Evolutionary conservation across 306 rosid species (phyloP).

Genomic region (Quercus agrifolia): DNA sequence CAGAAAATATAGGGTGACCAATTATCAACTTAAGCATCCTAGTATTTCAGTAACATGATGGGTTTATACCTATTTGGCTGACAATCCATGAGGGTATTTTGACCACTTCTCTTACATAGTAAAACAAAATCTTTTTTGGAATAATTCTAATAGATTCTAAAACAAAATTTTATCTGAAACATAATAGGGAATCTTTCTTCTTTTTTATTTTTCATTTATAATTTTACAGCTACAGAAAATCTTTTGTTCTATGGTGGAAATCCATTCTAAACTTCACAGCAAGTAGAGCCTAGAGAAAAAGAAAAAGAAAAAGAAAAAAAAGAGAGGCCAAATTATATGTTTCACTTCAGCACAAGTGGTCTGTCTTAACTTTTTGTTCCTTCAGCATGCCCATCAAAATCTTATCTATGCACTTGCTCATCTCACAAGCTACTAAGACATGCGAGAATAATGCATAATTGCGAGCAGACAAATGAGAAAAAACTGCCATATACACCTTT

Average conservation of each 20-base stretch:
- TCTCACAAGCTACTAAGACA: slow-evolving; percentile 31
- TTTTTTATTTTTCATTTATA: not conserved
- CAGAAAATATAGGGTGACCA: slow-evolving; percentile 29
- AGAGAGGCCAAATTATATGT: slow-evolving; percentile 38
- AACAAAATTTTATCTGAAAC: not conserved
- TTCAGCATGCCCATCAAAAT: slow-evolving; percentile 33
- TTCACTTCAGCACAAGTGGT: slow-evolving; percentile 32
- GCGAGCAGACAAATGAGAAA: slow-evolving; percentile 22
- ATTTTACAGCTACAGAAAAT: not conserved
- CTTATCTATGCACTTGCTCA: slow-evolving; percentile 39
- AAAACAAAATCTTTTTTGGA: slow-evolving; percentile 25
- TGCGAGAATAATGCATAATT: slow-evolving; percentile 25
- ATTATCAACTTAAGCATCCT: slow-evolving; percentile 20
- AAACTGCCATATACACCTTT: slow-evolving; percentile 17
- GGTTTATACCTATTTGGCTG: slow-evolving; percentile 54
- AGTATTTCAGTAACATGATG: slow-evolving; percentile 29
- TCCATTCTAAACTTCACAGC: slow-evolving; percentile 21
- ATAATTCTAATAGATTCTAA: slow-evolving; percentile 1
- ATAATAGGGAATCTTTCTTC: not conserved
- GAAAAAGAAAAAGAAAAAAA: not conserved
- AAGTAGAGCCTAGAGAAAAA: slow-evolving; percentile 14
- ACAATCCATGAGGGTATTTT: slow-evolving; percentile 24
- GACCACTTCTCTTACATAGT: slow-evolving; percentile 39
- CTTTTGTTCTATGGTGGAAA: not conserved
- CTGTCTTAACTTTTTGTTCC: slow-evolving; percentile 28